Percentiles rank a stretch among this genome's conserved stretches.
These are phyloP conservation scores for Aphanomyces euteiches DNA, from an alignment of 352 stramenopile genomes.

Conservation along the genomic window DNA sequence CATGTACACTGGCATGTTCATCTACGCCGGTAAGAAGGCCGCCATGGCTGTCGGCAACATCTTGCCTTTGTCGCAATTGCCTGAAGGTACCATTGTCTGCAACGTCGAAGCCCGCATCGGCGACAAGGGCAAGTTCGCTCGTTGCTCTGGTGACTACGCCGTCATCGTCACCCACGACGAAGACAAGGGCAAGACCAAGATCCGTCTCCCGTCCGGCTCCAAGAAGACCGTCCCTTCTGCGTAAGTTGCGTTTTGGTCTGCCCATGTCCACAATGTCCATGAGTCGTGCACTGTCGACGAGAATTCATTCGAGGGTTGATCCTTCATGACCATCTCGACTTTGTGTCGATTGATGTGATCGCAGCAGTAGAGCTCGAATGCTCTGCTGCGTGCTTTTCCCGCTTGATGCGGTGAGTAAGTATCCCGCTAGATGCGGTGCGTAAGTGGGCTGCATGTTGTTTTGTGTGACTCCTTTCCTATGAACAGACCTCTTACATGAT, in stretches of 20 bases:
- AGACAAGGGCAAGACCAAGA: constrained; percentile 95
- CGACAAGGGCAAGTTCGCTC: constrained; percentile 95
- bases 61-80: constrained; percentile 91
- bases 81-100: constrained; percentile 99
- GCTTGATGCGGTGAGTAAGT: constrained; percentile 81
- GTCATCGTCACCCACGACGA: constrained; percentile 98
- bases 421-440: constrained; percentile 41
- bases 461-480: constrained; percentile 28
- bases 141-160: constrained; percentile 96
- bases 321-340: background rate
- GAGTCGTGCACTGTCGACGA: background rate
- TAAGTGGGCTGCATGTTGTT: constrained; percentile 34
- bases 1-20: constrained; percentile 99
- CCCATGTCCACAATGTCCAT: background rate
- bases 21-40: constrained; percentile 98
- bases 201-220: constrained; percentile 94
- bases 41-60: constrained; percentile 96
- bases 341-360: constrained; percentile 11
- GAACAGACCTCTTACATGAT: constrained; percentile 29
- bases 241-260: constrained; percentile 57
- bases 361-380: background rate
- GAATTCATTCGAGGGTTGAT: background rate
- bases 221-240: constrained; percentile 95
- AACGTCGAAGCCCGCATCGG: constrained; percentile 96
- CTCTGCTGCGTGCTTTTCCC: constrained; percentile 41